Percentiles rank a stretch among this genome's conserved stretches.
Conservation (phyloP, 1,139 yeast species). For the Pichia sp. region DNA sequence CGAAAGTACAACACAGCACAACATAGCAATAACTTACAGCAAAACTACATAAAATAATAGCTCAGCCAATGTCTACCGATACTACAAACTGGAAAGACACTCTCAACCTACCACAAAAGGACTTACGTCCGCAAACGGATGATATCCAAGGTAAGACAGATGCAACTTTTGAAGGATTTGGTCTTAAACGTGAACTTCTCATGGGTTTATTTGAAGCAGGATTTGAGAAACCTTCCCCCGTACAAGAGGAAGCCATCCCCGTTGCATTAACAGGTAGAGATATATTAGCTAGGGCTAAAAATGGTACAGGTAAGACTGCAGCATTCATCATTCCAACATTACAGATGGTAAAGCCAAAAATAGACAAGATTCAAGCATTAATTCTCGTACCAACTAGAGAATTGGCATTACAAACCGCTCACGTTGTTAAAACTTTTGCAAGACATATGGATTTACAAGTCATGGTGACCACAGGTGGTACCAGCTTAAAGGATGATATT, state of each 20-base stretch:
- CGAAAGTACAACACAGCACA: no score
- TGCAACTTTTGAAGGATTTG: slow-evolving; percentile 85
- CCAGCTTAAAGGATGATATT: slow-evolving; percentile 89
- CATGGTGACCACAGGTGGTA: slow-evolving; percentile 99
- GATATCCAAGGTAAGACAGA: slow-evolving; percentile 94
- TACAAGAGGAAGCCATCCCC: slow-evolving; percentile 96
- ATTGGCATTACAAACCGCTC: slow-evolving; percentile 69
- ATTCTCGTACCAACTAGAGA: slow-evolving; percentile 90
- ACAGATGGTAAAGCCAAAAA: slow-evolving; percentile 73
- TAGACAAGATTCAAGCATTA: slow-evolving; percentile 75
- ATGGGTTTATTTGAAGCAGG: slow-evolving; percentile 99
- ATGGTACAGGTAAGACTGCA: slow-evolving; percentile 98
- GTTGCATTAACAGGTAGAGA: slow-evolving; percentile 95
- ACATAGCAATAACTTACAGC: no score
- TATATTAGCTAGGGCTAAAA: slow-evolving; percentile 94
- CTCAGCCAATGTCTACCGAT: no score
- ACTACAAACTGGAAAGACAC: slow-evolving; percentile 70
- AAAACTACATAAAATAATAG: no score
- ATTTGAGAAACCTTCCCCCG: slow-evolving; percentile 96
- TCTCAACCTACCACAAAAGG: slow-evolving; percentile 74
- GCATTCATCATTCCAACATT: slow-evolving; percentile 84
- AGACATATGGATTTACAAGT: slow-evolving; percentile 88
- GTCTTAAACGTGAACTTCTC: slow-evolving; percentile 81
- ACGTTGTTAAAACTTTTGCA: slow-evolving; percentile 95
- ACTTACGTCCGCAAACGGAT: slow-evolving; percentile 90